phyloP scores from a whole-genome alignment of 192 early-diverging fungal species.

The Rhizophagus sp. region DNA sequence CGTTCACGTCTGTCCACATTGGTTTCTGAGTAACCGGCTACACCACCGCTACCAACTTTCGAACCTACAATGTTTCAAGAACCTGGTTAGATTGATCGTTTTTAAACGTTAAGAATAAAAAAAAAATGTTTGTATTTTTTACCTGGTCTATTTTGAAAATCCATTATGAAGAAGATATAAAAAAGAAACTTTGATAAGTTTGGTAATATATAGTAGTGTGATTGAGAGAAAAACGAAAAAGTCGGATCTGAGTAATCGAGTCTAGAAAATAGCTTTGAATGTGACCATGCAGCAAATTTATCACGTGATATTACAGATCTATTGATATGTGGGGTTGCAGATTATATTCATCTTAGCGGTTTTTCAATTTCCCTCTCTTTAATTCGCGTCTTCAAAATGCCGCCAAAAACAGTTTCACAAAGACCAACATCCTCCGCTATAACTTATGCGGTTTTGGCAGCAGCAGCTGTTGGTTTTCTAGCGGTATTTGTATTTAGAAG shows the following conservation, averaged over 20 bases:
- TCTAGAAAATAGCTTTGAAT: too few species aligned
- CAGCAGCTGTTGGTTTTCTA: constrained; percentile 18
- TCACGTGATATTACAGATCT: too few species aligned
- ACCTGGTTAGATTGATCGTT: not conserved
- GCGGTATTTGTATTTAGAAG: not conserved
- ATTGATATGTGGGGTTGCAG: too few species aligned
- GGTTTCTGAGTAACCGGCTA: constrained; percentile 77
- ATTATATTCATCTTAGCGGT: too few species aligned
- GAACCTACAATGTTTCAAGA: constrained; percentile 52
- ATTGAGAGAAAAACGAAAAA: too few species aligned
- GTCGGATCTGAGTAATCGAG: too few species aligned
- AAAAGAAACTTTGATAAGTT: too few species aligned
- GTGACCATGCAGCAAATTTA: too few species aligned
- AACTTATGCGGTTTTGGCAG: constrained; percentile 11
- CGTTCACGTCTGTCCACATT: constrained; percentile 94
- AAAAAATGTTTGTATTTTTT: not conserved
- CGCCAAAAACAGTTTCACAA: not conserved
- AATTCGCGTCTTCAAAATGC: not conserved
- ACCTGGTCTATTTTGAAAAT: constrained; percentile 28
- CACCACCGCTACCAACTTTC: constrained; percentile 87
- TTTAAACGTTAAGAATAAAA: not conserved
- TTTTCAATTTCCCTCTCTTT: not conserved
- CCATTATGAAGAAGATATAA: not conserved
- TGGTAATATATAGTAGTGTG: too few species aligned
- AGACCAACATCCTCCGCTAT: not conserved